A percentile compares a stretch with the other conserved stretches of the same genome.
Evolutionary conservation across 2,329 filamentous ascomycete genomes (phyloP).

Genomic region (Fusarium praegraminearum): DNA sequence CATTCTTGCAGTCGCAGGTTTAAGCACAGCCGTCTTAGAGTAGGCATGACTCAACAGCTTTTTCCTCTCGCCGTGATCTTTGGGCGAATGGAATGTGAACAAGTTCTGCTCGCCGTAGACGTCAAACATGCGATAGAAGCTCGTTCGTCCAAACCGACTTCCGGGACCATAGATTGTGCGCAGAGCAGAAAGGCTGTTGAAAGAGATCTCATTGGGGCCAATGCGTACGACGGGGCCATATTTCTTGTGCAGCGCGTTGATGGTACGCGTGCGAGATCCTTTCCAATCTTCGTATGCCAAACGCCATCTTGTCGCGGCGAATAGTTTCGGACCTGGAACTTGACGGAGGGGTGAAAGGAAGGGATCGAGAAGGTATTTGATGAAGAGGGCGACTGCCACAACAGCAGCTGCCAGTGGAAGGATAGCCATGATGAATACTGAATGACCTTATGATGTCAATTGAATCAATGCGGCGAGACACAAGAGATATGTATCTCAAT

Average conservation of each 20-base stretch:
- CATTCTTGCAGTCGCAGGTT: slow-evolving; percentile 18
- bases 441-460: neutral
- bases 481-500: neutral
- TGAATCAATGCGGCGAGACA: neutral
- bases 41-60: slow-evolving; percentile 65
- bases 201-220: slow-evolving; percentile 60
- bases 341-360: slow-evolving; percentile 15
- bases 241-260: slow-evolving; percentile 57
- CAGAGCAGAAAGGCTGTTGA: slow-evolving; percentile 58
- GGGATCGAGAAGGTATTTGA: slow-evolving; percentile 23
- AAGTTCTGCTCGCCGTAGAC: slow-evolving; percentile 64
- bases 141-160: slow-evolving; percentile 61
- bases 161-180: slow-evolving; percentile 67
- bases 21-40: slow-evolving; percentile 60
- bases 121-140: slow-evolving; percentile 68
- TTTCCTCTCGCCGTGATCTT: slow-evolving; percentile 62
- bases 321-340: slow-evolving; percentile 54
- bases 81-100: slow-evolving; percentile 61
- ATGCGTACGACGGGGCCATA: slow-evolving; percentile 63
- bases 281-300: slow-evolving; percentile 59
- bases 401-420: neutral
- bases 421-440: neutral
- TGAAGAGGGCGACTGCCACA: slow-evolving; percentile 1
- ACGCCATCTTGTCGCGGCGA: slow-evolving; percentile 58
- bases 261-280: slow-evolving; percentile 56